Evolutionary conservation across 768 basidiomycete species (phyloP).

Genomic region (Russula olivacea): DNA sequence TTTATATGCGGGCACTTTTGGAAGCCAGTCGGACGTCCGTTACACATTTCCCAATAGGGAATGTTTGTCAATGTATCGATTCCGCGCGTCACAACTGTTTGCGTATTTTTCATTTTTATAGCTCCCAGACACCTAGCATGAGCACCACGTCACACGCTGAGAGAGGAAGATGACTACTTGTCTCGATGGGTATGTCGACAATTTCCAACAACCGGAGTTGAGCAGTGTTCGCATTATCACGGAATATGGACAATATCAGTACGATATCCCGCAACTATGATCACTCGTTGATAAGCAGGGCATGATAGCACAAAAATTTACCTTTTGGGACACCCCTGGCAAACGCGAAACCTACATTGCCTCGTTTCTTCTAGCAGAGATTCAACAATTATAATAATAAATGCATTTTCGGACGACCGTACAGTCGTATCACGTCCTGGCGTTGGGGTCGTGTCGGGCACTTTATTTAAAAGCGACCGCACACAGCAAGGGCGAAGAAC

Average conservation of each 20-base stretch:
- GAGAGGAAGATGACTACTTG: conserved; percentile 2
- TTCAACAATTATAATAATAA: neutral
- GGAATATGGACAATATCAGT: neutral
- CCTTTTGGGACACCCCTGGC: neutral
- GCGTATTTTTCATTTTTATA: too few relatives aligned
- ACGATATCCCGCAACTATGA: conserved; percentile 2
- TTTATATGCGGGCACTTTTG: too few relatives aligned
- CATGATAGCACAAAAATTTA: neutral
- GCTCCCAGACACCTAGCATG: neutral
- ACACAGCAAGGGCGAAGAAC: neutral
- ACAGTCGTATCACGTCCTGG: neutral
- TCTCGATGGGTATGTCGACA: conserved; percentile 7
- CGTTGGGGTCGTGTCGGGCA: neutral
- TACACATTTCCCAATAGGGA: too few relatives aligned
- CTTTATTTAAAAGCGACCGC: neutral
- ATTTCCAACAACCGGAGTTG: conserved; percentile 11
- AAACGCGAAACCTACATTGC: neutral
- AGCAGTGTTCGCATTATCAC: conserved; percentile 3
- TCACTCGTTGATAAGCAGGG: neutral
- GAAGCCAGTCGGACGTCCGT: too few relatives aligned
- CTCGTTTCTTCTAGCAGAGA: neutral
- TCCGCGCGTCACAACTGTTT: too few relatives aligned
- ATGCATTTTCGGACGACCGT: neutral
- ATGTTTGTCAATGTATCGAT: too few relatives aligned
- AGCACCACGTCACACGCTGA: neutral